These are phyloP conservation scores for Stephania japonica DNA, from an alignment of 164 flowering plant genomes.

Conservation along the genomic window DNA sequence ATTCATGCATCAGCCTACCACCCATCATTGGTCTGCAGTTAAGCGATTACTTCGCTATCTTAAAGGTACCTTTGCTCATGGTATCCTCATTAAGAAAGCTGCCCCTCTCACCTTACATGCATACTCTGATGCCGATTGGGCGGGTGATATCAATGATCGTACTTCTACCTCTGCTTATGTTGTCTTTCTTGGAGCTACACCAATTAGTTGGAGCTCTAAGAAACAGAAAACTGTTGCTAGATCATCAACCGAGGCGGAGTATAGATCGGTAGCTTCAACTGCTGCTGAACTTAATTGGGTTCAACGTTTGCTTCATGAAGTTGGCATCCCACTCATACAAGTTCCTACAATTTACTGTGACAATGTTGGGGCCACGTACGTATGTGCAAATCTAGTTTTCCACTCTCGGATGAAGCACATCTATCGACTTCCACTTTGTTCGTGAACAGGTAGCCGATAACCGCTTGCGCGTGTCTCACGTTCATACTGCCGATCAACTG, in stretches of 20 bases:
- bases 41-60: background rate
- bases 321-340: background rate
- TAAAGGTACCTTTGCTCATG: background rate
- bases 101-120: background rate
- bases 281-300: background rate
- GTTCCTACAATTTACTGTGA: background rate
- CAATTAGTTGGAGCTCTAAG: background rate
- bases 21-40: background rate
- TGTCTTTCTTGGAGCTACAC: background rate
- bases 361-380: background rate
- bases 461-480: no score
- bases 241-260: background rate
- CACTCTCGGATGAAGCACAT: no score
- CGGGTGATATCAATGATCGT: background rate
- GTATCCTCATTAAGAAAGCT: no score
- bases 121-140: background rate
- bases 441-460: no score
- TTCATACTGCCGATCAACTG: no score
- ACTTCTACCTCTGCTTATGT: background rate
- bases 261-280: background rate
- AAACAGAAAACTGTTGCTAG: background rate
- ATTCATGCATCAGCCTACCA: background rate
- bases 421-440: no score
- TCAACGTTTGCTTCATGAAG: background rate
- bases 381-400: no score